Conservation (phyloP, 441 rosid species). For the Croton laevigatus region DNA sequence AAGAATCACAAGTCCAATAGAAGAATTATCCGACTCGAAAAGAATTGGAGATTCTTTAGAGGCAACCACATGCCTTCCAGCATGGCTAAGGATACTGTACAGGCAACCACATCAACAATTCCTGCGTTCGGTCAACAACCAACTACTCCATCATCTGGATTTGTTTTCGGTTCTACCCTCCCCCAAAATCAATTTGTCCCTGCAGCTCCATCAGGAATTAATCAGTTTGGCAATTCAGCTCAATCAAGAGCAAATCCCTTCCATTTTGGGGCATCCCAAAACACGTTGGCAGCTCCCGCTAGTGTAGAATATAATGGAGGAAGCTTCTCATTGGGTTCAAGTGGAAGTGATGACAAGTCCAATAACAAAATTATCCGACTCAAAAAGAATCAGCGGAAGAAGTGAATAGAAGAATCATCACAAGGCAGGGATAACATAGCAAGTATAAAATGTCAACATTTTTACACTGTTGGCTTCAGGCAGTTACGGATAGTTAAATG, state of each 20-base stretch:
- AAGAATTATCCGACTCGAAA: too few relatives aligned
- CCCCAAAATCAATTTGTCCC: too few relatives aligned
- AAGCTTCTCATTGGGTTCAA: slow-evolving; percentile 77
- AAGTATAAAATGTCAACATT: slow-evolving; percentile 1
- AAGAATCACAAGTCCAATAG: too few relatives aligned
- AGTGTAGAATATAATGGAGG: slow-evolving; percentile 67
- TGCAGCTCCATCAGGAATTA: slow-evolving; percentile 36
- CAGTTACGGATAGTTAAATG: slow-evolving; percentile 9
- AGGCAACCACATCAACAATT: slow-evolving; percentile 42
- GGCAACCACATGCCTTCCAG: too few relatives aligned
- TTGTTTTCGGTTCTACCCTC: slow-evolving; percentile 31
- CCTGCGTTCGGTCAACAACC: slow-evolving; percentile 55
- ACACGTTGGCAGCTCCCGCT: slow-evolving; percentile 64
- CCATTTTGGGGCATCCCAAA: slow-evolving; percentile 59
- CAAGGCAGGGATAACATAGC: slow-evolving; percentile 2
- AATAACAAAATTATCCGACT: slow-evolving; percentile 52
- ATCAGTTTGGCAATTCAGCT: slow-evolving; percentile 31
- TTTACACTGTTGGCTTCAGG: slow-evolving; percentile 6
- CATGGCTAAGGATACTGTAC: slow-evolving; percentile 92
- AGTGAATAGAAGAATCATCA: slow-evolving; percentile 7
- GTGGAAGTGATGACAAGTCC: slow-evolving; percentile 65
- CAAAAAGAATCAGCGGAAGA: slow-evolving; percentile 48
- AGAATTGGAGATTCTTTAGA: too few relatives aligned
- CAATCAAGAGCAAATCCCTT: slow-evolving; percentile 45
- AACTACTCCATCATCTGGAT: slow-evolving; percentile 29